Evolutionary conservation across 192 early-diverging fungal genomes (phyloP), one percentile per base, ranked within the genome.

Genomic region (Linnemannia zychae): DNA sequence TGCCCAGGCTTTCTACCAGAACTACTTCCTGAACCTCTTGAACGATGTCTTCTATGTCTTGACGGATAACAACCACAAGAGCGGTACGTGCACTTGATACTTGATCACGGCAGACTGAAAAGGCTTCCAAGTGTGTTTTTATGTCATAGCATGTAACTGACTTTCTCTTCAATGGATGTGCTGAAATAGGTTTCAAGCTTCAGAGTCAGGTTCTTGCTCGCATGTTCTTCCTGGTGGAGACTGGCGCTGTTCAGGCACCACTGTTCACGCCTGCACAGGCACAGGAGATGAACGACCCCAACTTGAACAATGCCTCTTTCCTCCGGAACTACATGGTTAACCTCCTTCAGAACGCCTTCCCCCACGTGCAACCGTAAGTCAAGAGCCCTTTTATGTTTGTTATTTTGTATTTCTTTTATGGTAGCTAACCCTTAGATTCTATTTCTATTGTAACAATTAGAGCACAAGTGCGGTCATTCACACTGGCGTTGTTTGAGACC

Each of bases 41-140:
- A 97, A 97, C 88, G 98, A 99, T 88, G 92, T 99, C 52, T 97
- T 99, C 87, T 99, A 96, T 74, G 99, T 99, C 24, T 90, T 99
- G 40, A 98, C 98, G 9, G 97, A 97, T 89, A 95, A 96, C 63
- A 97, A 97, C 84, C 98, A 99, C 91, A 99, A 98, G 92, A 95
- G 95, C 86, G 98, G 95, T 95, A 91, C 49, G 81, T 81, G 15
- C 17, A 57, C 7, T 2, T 44, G 40, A 9, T n/a, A n/a, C n/a
- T n/a, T n/a, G n/a, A n/a, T n/a, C n/a, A 44, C 40, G 9, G 40
- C 4, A 44, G 4, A 44, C n/a, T n/a, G n/a, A n/a, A n/a, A n/a
- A n/a, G n/a, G n/a, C n/a, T n/a, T n/a, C n/a, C n/a, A n/a, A n/a
- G n/a, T n/a, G n/a, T n/a, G n/a, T n/a, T n/a, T n/a, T n/a, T n/a